phyloP scores from a whole-genome alignment of 1,139 yeast genomes.

The Debaryomyces singareniensis region DNA sequence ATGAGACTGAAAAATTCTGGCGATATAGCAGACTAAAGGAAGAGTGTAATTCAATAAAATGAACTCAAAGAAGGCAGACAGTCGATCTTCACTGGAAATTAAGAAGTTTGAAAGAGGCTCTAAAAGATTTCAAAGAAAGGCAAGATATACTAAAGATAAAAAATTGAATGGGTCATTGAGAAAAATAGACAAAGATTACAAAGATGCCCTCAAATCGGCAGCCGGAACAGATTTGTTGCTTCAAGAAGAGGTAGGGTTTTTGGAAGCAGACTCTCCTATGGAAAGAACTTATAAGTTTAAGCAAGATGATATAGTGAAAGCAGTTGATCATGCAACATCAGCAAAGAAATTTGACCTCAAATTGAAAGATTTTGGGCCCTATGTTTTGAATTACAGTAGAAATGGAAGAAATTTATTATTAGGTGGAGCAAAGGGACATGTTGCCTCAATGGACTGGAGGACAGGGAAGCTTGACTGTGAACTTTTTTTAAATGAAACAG shows the following conservation, averaged over 20 bases:
- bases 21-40: too few relatives aligned
- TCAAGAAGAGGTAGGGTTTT: slow-evolving; percentile 76
- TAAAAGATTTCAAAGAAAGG: slow-evolving; percentile 10
- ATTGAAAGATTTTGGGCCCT: slow-evolving; percentile 82
- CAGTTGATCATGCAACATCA: slow-evolving; percentile 75
- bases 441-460: slow-evolving; percentile 96
- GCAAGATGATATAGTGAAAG: slow-evolving; percentile 70
- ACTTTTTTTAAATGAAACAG: slow-evolving; percentile 79
- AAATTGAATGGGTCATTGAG: slow-evolving; percentile 61
- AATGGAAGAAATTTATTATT: slow-evolving; percentile 82
- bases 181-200: slow-evolving; percentile 65
- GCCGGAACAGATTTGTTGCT: slow-evolving; percentile 81
- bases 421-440: slow-evolving; percentile 90
- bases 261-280: slow-evolving; percentile 85
- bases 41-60: too few relatives aligned
- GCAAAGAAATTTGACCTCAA: slow-evolving; percentile 70
- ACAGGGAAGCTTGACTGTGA: slow-evolving; percentile 79
- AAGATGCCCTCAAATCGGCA: slow-evolving; percentile 73
- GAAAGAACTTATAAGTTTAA: slow-evolving; percentile 83
- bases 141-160: slow-evolving; percentile 43
- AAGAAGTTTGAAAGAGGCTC: slow-evolving; percentile 13
- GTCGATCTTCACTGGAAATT: slow-evolving; percentile 15
- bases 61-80: slow-evolving; percentile 15
- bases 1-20: too few relatives aligned
- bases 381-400: slow-evolving; percentile 70